Base-by-base conservation (phyloP, 495 filamentous ascomycete genomes). In the Tuber borchii region DNA sequence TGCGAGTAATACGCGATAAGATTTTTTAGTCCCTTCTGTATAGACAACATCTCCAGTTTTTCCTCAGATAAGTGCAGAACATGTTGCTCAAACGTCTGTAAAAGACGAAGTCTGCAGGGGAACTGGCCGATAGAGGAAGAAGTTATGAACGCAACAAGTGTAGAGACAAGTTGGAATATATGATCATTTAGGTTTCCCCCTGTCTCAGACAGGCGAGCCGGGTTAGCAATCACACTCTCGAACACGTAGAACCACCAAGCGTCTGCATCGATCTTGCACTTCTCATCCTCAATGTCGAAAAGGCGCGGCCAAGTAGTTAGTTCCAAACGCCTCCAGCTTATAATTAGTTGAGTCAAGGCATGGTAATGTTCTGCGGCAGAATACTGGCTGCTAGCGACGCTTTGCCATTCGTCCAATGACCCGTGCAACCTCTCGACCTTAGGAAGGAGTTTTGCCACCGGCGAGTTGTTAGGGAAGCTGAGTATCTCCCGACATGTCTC, bases 171-270 rank as follows among this genome's bases (percentile, higher is more conserved):
- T 71, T 89, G 88, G 75, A 88, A 86, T 2, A 89, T 87, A 84
- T 97, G 91, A 6, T 84, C 83, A 42, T 86, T 84, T 75, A 96
- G 82, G 72, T 90, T 88, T 26, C 87, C 81, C 42, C 85, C 82
- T 77, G 91, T 87, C 2, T 87, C 85, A 37, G 88, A 84, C 72
- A 90, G 85, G 31, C 88, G 88, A 46, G 93, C 84, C 0, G 94
- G 91, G 46, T 90, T 90, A 6, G 90, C 91, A 79, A 99, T 87
- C 71, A 97, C 88, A 42, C 88, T 91, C 84, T 97, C 93, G 73
- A 97, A 98, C 9, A 94, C 93, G 69, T 97, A 88, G 81, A 97
- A 99, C 93, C 94, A 99, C 95, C 95, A 99, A 17, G 91, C 90
- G 76, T 89, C 89, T 16, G 95, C 93, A 80, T 93, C 90, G 44